phyloP scores from a whole-genome alignment of 208 protist species.

The Crithidia thermophila region DNA sequence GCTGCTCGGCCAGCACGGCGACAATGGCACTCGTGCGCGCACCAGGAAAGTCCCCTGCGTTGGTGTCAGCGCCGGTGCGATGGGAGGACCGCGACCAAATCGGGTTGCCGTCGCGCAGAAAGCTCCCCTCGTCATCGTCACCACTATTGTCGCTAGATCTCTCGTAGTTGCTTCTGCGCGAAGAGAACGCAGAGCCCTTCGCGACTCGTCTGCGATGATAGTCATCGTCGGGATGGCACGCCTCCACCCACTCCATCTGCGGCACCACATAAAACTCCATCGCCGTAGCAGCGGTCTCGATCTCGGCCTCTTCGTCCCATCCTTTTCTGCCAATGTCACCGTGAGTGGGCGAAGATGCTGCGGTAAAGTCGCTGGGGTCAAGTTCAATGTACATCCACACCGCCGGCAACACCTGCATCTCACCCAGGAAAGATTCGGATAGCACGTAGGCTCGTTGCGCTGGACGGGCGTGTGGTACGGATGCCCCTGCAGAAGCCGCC shows the following conservation, averaged over 20 bases:
- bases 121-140: no score
- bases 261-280: constrained; percentile 55
- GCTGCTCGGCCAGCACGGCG: constrained; percentile 42
- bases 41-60: neutral
- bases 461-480: constrained; percentile 1
- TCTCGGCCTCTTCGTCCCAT: neutral
- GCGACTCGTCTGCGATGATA: no score
- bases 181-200: no score
- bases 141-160: no score
- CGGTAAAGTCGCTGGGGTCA: constrained; percentile 14
- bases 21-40: constrained; percentile 26
- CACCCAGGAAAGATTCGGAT: constrained; percentile 61
- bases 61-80: neutral
- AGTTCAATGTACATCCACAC: constrained; percentile 83
- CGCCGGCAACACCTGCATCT: constrained; percentile 38
- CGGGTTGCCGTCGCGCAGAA: constrained; percentile 51
- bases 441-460: constrained; percentile 41
- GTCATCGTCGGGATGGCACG: no score
- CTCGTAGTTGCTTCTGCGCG: no score
- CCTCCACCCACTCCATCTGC: constrained; percentile 37
- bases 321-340: no score
- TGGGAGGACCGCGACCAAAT: constrained; percentile 9
- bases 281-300: neutral
- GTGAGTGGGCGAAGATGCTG: no score
- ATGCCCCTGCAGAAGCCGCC: neutral